Evolutionary conservation across 139 green algal genomes (phyloP), one percentile per base, ranked within the genome.

Genomic region (Chlorella ohadii): DNA sequence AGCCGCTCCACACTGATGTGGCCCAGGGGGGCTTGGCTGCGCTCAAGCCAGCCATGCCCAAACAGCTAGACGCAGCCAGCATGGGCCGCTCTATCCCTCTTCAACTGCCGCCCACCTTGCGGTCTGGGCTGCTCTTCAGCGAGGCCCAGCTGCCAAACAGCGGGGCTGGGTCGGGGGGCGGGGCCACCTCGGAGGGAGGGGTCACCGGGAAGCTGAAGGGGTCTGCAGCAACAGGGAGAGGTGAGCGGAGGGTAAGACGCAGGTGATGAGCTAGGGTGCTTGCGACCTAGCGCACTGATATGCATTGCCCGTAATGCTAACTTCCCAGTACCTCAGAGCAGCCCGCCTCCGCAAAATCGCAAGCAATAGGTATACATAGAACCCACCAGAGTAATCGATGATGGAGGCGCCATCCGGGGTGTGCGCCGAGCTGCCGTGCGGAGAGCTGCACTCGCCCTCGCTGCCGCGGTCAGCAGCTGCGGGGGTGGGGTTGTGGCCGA

Each of bases 151-250:
- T 71, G 65, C 66, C 67, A 70, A 91, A 90, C 6, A 91, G 66
- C 7, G 79, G 64, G 0, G 56, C 65, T 19, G 82, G 68, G 72
- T 83, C 70, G 22, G 59, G 77, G 47, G 88, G 77, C 4, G 87
- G 67, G 16, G 82, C 64, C n/a, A 84, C 83, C 44, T 90, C 89
- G 16, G 89, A 90, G 25, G 87, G 83, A 12, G 89, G 85, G 6
- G 89, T 91, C 68, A 91, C 84, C 7, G 89, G 89, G 67, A 92
- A 92, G 86, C 83, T 91, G 78, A 92, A 92, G 34, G 80, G 51
- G 34, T 68, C 68, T 68, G 80, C 76, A 71, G 25, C 9, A 9
- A 36, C 23, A 27, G 3, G 3, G n/a, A 33, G 6, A 6, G 16
- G 31, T 19, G 11, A 51, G 31, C 5, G 4, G 44, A 6, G 44